phyloP scores from a whole-genome alignment of 345 rosid genomes.

The Gossypium raimondii region DNA sequence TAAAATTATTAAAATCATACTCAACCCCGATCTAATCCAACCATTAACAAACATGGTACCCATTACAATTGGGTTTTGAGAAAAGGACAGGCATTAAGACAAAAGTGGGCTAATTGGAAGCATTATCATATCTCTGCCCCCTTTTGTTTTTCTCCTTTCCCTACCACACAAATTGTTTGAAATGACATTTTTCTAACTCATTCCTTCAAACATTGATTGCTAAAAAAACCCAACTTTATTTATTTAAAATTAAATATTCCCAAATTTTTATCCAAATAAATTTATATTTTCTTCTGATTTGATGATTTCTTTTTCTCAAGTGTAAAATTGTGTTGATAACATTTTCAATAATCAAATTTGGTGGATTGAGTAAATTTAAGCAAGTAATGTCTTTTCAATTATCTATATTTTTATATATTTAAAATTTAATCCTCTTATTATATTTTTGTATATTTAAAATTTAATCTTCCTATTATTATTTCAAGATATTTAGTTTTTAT shows the following conservation, averaged over 20 bases:
- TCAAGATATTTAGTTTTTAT: no score
- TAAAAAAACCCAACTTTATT: neutral
- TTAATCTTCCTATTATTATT: no score
- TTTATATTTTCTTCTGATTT: neutral
- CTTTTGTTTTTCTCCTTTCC: neutral
- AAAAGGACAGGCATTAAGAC: constrained; percentile 17
- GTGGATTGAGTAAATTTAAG: no score
- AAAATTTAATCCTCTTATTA: no score
- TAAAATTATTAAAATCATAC: no score
- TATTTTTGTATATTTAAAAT: no score
- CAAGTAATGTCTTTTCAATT: no score
- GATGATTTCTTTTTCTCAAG: neutral
- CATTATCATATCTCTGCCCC: neutral
- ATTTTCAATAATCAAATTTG: no score
- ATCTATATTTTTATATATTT: no score
- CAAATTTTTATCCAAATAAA: no score
- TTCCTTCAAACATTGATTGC: constrained; percentile 1
- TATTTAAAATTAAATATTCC: neutral
- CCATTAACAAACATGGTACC: neutral
- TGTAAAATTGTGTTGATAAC: no score
- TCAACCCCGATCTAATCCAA: no score
- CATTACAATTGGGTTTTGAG: constrained; percentile 2
- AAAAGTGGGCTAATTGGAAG: constrained; percentile 13
- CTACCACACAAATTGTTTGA: constrained; percentile 13
- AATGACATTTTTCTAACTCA: constrained; percentile 1